phyloP scores from a whole-genome alignment of 495 filamentous ascomycete genomes.

The Penicillium bialowiezense region DNA sequence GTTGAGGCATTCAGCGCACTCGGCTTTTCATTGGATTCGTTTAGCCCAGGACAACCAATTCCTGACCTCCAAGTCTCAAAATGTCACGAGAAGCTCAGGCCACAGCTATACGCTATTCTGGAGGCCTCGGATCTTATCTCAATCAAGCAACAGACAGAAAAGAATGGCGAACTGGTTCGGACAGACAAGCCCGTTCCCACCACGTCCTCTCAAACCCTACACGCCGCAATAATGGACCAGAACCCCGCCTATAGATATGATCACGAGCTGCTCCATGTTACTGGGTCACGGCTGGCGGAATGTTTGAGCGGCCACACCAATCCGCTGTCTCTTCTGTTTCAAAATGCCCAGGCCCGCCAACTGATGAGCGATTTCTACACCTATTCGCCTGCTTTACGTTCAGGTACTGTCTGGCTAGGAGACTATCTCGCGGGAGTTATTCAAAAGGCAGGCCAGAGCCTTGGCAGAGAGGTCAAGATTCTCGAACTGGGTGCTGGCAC shows the following conservation, averaged over 20 bases:
- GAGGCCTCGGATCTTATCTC: background rate
- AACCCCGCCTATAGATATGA: constrained; percentile 22
- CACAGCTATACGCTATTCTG: background rate
- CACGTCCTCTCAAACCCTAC: background rate
- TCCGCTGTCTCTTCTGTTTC: background rate
- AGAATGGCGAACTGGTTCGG: constrained; percentile 2
- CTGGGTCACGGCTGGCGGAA: constrained; percentile 16
- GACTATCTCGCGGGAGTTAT: background rate
- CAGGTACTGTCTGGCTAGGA: background rate
- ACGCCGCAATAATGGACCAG: background rate
- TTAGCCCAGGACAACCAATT: background rate
- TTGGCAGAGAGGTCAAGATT: constrained; percentile 20
- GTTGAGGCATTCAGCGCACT: constrained; percentile 37
- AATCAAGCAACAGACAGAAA: background rate
- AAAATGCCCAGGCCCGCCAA: background rate
- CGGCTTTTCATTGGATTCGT: constrained; percentile 21
- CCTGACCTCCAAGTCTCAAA: background rate
- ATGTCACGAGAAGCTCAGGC: background rate
- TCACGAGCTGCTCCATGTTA: constrained; percentile 17
- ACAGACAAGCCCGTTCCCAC: background rate
- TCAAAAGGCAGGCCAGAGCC: background rate
- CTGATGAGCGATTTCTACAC: constrained; percentile 3
- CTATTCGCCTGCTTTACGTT: background rate
- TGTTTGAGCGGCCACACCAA: constrained; percentile 6
- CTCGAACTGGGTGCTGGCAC: constrained; percentile 43